phyloP scores from a whole-genome alignment of 257 asterid genomes.

The Cinchona pubescens region DNA sequence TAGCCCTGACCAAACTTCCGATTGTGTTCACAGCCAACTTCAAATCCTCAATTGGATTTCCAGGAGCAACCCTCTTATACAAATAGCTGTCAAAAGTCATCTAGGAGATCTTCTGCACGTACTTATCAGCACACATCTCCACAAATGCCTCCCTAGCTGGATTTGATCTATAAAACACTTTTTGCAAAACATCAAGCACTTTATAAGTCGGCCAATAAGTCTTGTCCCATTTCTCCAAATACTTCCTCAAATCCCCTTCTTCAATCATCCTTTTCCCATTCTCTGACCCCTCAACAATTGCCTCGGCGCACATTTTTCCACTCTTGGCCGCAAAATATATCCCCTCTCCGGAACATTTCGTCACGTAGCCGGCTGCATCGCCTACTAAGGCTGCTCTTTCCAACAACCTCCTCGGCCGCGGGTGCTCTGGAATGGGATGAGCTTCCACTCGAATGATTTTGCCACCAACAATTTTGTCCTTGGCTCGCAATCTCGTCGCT shows the following conservation, averaged over 20 bases:
- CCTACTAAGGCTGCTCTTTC: constrained; percentile 80
- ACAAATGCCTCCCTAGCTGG: constrained; percentile 92
- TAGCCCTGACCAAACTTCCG: constrained; percentile 85
- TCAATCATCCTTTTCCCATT: constrained; percentile 79
- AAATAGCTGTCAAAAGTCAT: constrained; percentile 88
- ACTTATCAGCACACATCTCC: constrained; percentile 88
- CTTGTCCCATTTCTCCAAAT: constrained; percentile 84
- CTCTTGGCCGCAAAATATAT: constrained; percentile 89
- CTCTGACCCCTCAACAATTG: constrained; percentile 78
- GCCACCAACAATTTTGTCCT: constrained; percentile 68
- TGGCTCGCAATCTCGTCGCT: constrained; percentile 77
- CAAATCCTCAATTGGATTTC: constrained; percentile 85
- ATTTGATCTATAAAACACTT: constrained; percentile 79
- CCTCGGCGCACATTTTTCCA: constrained; percentile 94
- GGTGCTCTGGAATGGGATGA: constrained; percentile 90
- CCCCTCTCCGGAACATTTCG: constrained; percentile 90
- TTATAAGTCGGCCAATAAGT: constrained; percentile 91
- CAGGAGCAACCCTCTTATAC: constrained; percentile 83
- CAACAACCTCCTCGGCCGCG: constrained; percentile 61
- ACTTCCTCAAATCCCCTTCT: constrained; percentile 74
- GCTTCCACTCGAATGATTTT: constrained; percentile 88
- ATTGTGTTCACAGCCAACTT: constrained; percentile 83
- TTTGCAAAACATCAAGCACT: constrained; percentile 78
- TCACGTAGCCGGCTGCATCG: constrained; percentile 90
- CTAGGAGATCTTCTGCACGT: constrained; percentile 95